Evolutionary conservation across 768 basidiomycete species (phyloP).

Genomic region (Austroboletus eburneus): DNA sequence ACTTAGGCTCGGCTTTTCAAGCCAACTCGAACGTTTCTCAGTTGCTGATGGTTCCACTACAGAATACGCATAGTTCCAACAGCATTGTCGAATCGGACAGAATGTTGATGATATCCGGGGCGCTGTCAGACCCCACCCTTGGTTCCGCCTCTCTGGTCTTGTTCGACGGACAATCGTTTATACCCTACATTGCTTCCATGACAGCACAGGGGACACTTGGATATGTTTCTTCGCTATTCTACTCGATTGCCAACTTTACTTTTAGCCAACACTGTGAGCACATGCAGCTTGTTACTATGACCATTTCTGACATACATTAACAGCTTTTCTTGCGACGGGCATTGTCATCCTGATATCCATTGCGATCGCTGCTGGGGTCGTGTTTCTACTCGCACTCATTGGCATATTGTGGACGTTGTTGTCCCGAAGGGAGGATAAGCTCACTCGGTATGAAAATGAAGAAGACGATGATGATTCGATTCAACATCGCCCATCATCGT

Average conservation of each 20-base stretch:
- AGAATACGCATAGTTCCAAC: slow-evolving; percentile 66
- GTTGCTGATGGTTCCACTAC: slow-evolving; percentile 86
- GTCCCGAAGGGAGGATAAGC: slow-evolving; percentile 72
- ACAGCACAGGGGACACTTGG: slow-evolving; percentile 65
- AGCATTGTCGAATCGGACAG: slow-evolving; percentile 78
- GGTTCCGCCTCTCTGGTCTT: slow-evolving; percentile 83
- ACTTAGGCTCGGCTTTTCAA: slow-evolving; percentile 51
- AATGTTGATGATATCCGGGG: slow-evolving; percentile 85
- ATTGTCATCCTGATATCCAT: slow-evolving; percentile 97
- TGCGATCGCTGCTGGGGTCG: slow-evolving; percentile 91
- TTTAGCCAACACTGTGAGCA: slow-evolving; percentile 67
- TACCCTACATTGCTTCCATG: slow-evolving; percentile 77
- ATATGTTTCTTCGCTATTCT: slow-evolving; percentile 73
- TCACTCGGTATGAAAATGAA: slow-evolving; percentile 61
- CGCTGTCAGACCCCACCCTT: slow-evolving; percentile 59
- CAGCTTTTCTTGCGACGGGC: slow-evolving; percentile 86
- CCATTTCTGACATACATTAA: slow-evolving; percentile 4
- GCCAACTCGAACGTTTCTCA: slow-evolving; percentile 68
- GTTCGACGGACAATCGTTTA: slow-evolving; percentile 78
- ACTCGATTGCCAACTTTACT: slow-evolving; percentile 72
- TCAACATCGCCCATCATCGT: slow-evolving; percentile 78
- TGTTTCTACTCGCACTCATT: slow-evolving; percentile 80
- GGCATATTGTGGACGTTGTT: slow-evolving; percentile 90
- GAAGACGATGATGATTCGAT: slow-evolving; percentile 74
- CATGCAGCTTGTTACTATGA: background rate